Conservation (phyloP, 148 eudicot species). For the Fagopyrum esculentum region DNA sequence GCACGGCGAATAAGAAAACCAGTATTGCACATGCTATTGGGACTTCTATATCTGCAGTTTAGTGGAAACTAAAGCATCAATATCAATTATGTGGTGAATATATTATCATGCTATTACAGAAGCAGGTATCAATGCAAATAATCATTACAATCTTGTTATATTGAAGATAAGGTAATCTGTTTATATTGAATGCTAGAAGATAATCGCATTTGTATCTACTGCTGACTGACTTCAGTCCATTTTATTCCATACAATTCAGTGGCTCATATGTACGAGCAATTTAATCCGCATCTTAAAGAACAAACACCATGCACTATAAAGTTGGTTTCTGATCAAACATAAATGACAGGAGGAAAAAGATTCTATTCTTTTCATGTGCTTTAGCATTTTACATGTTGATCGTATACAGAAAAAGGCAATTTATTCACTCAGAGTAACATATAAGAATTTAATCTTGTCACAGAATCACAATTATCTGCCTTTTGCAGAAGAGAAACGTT, state of each 20-base stretch:
- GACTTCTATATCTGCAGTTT: constrained; percentile 74
- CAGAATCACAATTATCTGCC: neutral
- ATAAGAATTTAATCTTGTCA: neutral
- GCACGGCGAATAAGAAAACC: constrained; percentile 70
- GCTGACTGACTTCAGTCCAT: neutral
- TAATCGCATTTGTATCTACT: neutral
- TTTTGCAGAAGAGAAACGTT: neutral
- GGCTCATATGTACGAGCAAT: neutral
- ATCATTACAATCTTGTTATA: neutral
- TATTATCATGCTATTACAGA: neutral
- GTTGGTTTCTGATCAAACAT: neutral
- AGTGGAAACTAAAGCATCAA: neutral
- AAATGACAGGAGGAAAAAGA: neutral
- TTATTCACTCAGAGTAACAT: neutral
- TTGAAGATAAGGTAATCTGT: neutral
- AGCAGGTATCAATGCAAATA: neutral
- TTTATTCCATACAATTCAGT: neutral
- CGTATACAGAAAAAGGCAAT: neutral
- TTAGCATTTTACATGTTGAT: neutral
- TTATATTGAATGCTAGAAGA: neutral
- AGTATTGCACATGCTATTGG: constrained; percentile 82
- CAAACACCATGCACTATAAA: neutral
- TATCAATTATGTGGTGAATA: neutral
- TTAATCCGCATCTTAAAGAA: too few relatives aligned
- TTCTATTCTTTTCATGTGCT: neutral